Evolutionary conservation across 371 early-diverging fungal genomes (phyloP).

Genomic region (Dichotomocladium elegans): DNA sequence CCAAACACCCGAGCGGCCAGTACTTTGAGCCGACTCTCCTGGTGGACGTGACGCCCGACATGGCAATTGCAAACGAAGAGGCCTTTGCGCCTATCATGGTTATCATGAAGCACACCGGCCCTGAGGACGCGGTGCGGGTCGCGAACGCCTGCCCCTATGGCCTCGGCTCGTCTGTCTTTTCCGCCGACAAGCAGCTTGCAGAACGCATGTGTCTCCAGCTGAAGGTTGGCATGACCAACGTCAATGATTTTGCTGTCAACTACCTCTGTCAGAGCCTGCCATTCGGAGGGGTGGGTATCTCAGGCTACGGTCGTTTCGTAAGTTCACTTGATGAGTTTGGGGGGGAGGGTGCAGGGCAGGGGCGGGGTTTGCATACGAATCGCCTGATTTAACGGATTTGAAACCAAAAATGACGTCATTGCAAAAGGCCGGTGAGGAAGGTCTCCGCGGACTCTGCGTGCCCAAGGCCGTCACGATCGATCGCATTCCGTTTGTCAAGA

Average conservation of each 20-base stretch:
- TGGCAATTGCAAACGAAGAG: slow-evolving; percentile 75
- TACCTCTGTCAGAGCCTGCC: slow-evolving; percentile 83
- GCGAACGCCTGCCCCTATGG: slow-evolving; percentile 76
- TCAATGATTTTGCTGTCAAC: slow-evolving; percentile 86
- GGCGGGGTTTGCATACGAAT: too few species aligned
- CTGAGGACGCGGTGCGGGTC: slow-evolving; percentile 69
- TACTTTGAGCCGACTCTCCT: slow-evolving; percentile 81
- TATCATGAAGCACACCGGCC: slow-evolving; percentile 68
- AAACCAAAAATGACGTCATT: too few species aligned
- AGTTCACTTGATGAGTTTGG: not conserved
- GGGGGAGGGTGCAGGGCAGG: too few species aligned
- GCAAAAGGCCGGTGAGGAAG: slow-evolving; percentile 67
- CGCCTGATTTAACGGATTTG: not conserved
- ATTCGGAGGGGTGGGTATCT: slow-evolving; percentile 80
- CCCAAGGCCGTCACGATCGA: slow-evolving; percentile 73
- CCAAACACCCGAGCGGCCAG: slow-evolving; percentile 66
- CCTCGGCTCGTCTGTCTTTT: slow-evolving; percentile 80
- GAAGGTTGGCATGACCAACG: slow-evolving; percentile 78
- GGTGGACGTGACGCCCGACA: slow-evolving; percentile 69
- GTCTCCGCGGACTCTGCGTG: slow-evolving; percentile 69
- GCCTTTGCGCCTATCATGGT: slow-evolving; percentile 85
- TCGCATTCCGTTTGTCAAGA: slow-evolving; percentile 68
- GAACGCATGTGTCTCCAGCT: slow-evolving; percentile 60
- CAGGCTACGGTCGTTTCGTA: slow-evolving; percentile 72
- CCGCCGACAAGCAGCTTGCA: slow-evolving; percentile 63